phyloP scores from a whole-genome alignment of 306 rosid genomes.

The Cucurbita ficifolia region DNA sequence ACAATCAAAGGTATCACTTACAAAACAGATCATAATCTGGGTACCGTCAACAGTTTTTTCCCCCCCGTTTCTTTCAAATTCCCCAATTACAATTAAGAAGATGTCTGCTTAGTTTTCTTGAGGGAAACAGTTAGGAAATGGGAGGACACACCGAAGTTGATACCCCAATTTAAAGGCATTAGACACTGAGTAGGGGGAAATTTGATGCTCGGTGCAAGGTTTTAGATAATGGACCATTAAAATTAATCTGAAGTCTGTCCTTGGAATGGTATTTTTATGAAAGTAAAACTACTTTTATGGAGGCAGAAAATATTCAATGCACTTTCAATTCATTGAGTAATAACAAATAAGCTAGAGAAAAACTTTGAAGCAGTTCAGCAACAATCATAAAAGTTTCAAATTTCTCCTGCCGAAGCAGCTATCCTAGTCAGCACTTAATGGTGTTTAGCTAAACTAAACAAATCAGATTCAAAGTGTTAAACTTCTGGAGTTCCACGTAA shows the following conservation, averaged over 20 bases:
- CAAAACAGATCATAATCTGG: background rate
- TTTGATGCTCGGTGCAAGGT: slow-evolving; percentile 18
- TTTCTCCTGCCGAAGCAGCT: background rate
- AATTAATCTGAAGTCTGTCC: background rate
- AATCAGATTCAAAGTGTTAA: slow-evolving; percentile 6
- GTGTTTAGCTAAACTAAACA: background rate
- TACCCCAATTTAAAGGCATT: background rate
- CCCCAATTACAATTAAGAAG: slow-evolving; percentile 12
- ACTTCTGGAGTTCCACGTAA: slow-evolving; percentile 21
- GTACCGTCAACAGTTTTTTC: background rate
- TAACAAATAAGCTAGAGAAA: background rate
- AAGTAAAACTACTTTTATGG: background rate
- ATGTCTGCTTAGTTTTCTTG: slow-evolving; percentile 22
- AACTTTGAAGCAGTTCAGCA: background rate
- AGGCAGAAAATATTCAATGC: background rate
- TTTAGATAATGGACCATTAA: slow-evolving; percentile 14
- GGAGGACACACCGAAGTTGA: slow-evolving; percentile 13
- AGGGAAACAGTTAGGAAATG: slow-evolving; percentile 27
- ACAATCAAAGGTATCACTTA: slow-evolving; percentile 15
- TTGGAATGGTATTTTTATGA: background rate
- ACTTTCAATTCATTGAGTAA: background rate
- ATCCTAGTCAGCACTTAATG: background rate
- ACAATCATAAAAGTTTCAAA: background rate
- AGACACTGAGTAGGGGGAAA: background rate
- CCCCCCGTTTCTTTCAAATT: background rate